These are phyloP conservation scores for Dillenia turbinata DNA, from an alignment of 164 flowering plant genomes.

Conservation along the genomic window DNA sequence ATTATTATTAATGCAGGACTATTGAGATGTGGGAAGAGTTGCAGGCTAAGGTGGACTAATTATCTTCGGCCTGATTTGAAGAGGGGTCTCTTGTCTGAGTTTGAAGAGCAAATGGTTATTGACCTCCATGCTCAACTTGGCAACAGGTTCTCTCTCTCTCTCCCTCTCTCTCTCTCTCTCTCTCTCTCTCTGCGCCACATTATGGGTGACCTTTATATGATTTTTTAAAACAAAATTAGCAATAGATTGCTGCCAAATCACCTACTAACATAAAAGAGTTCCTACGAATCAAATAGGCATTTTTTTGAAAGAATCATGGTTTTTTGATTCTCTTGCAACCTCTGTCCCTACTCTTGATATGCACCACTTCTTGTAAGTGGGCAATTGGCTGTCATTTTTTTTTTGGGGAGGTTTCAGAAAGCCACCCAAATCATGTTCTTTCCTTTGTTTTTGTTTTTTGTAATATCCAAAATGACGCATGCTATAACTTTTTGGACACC, in stretches of 20 bases:
- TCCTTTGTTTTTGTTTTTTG: no score
- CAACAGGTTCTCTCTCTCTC: slow-evolving; percentile 39
- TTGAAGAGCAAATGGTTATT: slow-evolving; percentile 63
- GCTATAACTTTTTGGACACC: no score
- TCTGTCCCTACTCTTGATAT: no score
- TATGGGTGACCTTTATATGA: neutral
- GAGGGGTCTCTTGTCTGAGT: slow-evolving; percentile 62
- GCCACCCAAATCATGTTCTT: no score
- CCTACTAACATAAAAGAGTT: neutral
- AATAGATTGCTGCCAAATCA: neutral
- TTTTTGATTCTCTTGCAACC: no score
- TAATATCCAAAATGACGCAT: no score
- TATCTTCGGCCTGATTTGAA: slow-evolving; percentile 69
- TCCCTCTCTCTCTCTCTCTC: neutral
- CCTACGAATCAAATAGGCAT: no score
- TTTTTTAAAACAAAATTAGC: neutral
- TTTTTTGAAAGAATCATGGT: no score
- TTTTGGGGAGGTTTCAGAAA: no score
- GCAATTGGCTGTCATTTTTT: no score
- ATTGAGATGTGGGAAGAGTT: slow-evolving; percentile 68
- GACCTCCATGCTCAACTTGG: slow-evolving; percentile 70
- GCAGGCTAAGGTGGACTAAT: slow-evolving; percentile 75
- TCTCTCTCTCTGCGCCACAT: neutral
- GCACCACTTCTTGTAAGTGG: no score
- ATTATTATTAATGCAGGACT: slow-evolving; percentile 33